Conservation (phyloP, 805 yeast genomes). For the Monosporozyma yasuniensis region DNA sequence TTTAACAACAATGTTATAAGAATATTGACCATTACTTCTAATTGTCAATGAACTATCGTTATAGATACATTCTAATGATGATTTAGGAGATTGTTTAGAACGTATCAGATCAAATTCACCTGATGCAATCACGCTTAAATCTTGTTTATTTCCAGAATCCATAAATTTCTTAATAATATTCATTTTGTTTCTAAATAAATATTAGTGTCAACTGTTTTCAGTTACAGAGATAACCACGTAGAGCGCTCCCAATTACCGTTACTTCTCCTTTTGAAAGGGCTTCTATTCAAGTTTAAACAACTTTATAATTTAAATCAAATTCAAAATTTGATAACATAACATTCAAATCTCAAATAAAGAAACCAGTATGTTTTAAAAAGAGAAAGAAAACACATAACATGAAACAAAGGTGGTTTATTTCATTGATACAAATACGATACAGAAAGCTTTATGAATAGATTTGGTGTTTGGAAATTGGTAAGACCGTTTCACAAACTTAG, state of each 20-base stretch:
- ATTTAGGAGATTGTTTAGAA: slow-evolving; percentile 73
- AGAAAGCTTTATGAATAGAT: not conserved
- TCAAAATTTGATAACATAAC: not conserved
- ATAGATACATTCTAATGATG: slow-evolving; percentile 74
- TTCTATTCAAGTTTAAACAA: too few species aligned
- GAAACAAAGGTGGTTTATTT: not conserved
- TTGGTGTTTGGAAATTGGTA: not conserved
- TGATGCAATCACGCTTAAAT: slow-evolving; percentile 58
- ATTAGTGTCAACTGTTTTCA: too few species aligned
- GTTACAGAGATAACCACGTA: too few species aligned
- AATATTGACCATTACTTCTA: slow-evolving; percentile 55
- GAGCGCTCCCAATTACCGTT: not conserved
- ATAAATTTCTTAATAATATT: slow-evolving; percentile 62
- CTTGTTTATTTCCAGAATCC: slow-evolving; percentile 47
- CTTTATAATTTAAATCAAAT: not conserved
- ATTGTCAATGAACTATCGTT: slow-evolving; percentile 72
- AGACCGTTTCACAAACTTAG: not conserved
- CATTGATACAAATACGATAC: not conserved
- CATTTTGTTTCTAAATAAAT: slow-evolving; percentile 34
- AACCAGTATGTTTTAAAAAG: not conserved
- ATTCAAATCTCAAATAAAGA: not conserved
- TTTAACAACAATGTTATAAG: slow-evolving; percentile 62
- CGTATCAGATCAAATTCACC: slow-evolving; percentile 74
- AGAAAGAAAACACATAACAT: not conserved
- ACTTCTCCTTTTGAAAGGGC: not conserved